A percentile compares a stretch with the other conserved stretches of the same genome.
Conservation (phyloP, 139 green algal species). For the Volvox africanus region DNA sequence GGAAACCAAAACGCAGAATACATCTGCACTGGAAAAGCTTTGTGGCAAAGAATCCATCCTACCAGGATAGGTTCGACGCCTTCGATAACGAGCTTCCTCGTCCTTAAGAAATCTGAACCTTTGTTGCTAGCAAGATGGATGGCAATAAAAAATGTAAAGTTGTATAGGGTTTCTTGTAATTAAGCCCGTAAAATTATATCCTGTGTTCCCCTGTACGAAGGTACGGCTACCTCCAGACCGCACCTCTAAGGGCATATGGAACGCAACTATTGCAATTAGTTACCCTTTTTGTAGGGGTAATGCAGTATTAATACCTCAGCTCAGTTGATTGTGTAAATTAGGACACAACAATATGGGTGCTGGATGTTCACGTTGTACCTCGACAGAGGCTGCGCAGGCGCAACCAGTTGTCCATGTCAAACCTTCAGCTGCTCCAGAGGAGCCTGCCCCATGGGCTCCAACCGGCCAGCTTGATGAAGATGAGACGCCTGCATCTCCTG, state of each 20-base stretch:
- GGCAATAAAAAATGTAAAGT: not conserved
- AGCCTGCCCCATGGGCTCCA: slow-evolving; percentile 1
- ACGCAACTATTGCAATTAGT: not conserved
- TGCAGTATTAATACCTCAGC: not conserved
- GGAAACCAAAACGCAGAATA: no score
- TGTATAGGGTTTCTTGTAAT: not conserved
- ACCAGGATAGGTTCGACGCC: not conserved
- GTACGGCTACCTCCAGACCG: not conserved
- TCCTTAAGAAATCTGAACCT: no score
- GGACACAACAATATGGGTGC: not conserved
- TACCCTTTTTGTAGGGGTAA: not conserved
- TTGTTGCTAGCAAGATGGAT: not conserved
- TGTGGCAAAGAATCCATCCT: not conserved
- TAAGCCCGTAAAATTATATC: not conserved
- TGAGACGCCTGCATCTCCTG: not conserved
- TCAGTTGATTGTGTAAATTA: not conserved
- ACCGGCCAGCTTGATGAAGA: not conserved
- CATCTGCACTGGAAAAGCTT: no score
- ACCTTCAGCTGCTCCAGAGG: not conserved
- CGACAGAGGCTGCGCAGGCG: not conserved
- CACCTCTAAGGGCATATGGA: not conserved
- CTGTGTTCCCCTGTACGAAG: not conserved
- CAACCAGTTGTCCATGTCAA: slow-evolving; percentile 9
- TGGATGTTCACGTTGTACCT: not conserved
- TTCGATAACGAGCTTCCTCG: not conserved